A percentile compares a stretch with the other conserved stretches of the same genome.
Evolutionary conservation across 805 yeast species (phyloP).

Genomic region (Nakazawaea anatomiae): DNA sequence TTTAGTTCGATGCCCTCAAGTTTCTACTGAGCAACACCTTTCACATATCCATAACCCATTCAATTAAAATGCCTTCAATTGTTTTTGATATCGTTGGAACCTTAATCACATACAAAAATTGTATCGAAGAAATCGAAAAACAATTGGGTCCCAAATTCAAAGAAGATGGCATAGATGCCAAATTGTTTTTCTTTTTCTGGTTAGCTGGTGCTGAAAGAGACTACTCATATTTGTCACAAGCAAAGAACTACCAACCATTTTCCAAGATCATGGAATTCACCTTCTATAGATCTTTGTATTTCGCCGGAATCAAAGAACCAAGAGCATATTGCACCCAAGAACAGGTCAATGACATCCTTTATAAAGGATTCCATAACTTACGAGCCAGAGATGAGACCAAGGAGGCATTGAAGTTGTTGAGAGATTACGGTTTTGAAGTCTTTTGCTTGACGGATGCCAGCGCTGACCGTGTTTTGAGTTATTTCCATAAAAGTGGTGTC

Average conservation of each 20-base stretch:
- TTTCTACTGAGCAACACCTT: too few species aligned
- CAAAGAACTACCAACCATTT: conserved; percentile 19
- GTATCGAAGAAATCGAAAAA: conserved; percentile 17
- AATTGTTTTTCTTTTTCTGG: conserved; percentile 12
- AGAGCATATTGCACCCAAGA: conserved; percentile 20
- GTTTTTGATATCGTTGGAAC: conserved; percentile 25
- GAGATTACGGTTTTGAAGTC: conserved; percentile 24
- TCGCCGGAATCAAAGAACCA: conserved; percentile 23
- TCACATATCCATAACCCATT: not conserved
- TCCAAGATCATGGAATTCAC: conserved; percentile 20
- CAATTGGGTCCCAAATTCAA: conserved; percentile 20
- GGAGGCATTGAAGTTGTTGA: conserved; percentile 21
- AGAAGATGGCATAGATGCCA: conserved; percentile 16
- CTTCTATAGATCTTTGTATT: conserved; percentile 20
- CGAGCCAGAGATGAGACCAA: conserved; percentile 22
- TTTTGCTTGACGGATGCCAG: conserved; percentile 26
- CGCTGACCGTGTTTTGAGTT: conserved; percentile 21
- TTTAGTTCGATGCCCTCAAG: too few species aligned
- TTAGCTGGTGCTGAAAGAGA: conserved; percentile 14
- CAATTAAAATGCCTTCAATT: conserved; percentile 20
- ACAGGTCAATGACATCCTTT: conserved; percentile 18
- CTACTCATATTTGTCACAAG: conserved; percentile 13
- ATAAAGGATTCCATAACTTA: conserved; percentile 19
- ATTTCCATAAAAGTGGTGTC: conserved; percentile 19
- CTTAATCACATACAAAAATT: conserved; percentile 21